Conservation (phyloP, 108 stramenopile species). For the Cyclotella kingstonii region DNA sequence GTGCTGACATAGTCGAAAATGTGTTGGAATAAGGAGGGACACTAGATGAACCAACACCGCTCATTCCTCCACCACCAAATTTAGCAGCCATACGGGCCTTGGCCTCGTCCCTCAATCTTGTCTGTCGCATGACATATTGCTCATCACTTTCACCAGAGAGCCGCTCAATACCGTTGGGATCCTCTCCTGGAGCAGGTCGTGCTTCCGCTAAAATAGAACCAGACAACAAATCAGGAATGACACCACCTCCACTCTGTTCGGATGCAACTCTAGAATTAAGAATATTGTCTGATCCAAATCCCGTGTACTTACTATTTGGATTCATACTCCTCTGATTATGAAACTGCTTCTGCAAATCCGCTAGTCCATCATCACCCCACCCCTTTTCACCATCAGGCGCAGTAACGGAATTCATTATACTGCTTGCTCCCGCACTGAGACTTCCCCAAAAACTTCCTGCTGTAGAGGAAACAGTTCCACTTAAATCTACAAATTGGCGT, state of each 20-base stretch:
- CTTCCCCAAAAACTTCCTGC: constrained; percentile 83
- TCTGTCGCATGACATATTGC: constrained; percentile 90
- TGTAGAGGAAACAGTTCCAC: constrained; percentile 17
- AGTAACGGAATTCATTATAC: constrained; percentile 56
- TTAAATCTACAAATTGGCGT: constrained; percentile 34
- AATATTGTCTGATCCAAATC: constrained; percentile 69
- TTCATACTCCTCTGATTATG: constrained; percentile 57
- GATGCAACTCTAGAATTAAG: constrained; percentile 14
- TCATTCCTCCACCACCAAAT: constrained; percentile 71
- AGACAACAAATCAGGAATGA: constrained; percentile 7
- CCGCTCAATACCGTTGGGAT: constrained; percentile 83
- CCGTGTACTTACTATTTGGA: constrained; percentile 64
- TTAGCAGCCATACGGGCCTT: constrained; percentile 83
- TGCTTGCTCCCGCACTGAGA: constrained; percentile 54
- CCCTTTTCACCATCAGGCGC: constrained; percentile 46
- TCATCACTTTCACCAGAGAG: constrained; percentile 87
- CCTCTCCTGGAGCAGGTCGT: constrained; percentile 70
- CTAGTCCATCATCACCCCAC: constrained; percentile 67
- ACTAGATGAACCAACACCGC: constrained; percentile 32
- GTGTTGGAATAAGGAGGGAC: neutral
- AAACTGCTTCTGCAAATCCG: constrained; percentile 68
- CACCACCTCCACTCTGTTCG: constrained; percentile 19
- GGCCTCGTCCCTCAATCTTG: constrained; percentile 76
- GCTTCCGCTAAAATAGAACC: constrained; percentile 48
- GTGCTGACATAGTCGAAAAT: constrained; percentile 19